A percentile compares a stretch with the other conserved stretches of the same genome.
phyloP scores from a whole-genome alignment of 257 asterid genomes.

The Solanum lignicaule region DNA sequence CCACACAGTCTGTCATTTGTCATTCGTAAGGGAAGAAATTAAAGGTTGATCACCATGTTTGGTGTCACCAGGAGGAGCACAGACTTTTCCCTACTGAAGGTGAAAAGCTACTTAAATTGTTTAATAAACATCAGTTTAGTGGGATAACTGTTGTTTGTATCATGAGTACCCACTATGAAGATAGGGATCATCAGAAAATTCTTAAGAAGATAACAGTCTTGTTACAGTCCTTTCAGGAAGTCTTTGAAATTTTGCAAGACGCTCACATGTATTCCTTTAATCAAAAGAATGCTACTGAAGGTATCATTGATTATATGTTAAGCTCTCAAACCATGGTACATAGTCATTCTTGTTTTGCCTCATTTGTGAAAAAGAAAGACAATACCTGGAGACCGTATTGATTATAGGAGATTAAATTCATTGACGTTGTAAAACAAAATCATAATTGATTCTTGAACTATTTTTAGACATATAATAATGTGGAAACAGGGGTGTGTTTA shows the following conservation, averaged over 20 bases:
- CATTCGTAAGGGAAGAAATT: too few relatives aligned
- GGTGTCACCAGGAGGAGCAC: background rate
- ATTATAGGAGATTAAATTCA: too few relatives aligned
- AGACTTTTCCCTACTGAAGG: background rate
- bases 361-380: background rate
- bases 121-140: background rate
- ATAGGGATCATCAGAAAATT: background rate
- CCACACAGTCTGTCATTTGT: background rate
- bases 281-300: background rate
- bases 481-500: too few relatives aligned
- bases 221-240: background rate
- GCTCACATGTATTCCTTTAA: background rate
- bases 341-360: background rate
- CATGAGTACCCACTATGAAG: too few relatives aligned
- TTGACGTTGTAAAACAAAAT: too few relatives aligned
- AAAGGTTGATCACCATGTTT: background rate
- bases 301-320: background rate
- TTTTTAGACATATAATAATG: too few relatives aligned
- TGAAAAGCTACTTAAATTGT: background rate
- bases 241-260: too few relatives aligned
- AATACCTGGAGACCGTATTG: background rate
- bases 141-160: background rate
- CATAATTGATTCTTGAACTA: too few relatives aligned
- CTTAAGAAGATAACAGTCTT: background rate
- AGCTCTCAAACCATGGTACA: background rate